phyloP scores from a whole-genome alignment of 2,329 filamentous ascomycete genomes.

The Exophiala spinifera region DNA sequence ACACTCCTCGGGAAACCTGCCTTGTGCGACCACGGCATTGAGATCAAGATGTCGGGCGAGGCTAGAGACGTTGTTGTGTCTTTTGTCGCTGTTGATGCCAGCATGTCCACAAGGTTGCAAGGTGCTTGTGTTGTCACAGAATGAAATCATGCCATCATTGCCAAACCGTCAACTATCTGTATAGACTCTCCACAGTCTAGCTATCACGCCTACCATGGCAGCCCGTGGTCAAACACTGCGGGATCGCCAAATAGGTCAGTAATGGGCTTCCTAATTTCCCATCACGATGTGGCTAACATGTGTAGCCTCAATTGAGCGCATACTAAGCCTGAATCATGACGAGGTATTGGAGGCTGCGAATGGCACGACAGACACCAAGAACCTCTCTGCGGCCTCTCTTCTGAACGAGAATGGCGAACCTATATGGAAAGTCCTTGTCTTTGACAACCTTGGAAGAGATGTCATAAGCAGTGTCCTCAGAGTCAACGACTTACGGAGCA shows the following conservation, averaged over 20 bases:
- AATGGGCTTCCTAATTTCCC: slow-evolving; percentile 22
- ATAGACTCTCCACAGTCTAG: background rate
- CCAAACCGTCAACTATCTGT: background rate
- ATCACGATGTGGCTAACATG: slow-evolving; percentile 26
- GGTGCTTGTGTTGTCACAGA: background rate
- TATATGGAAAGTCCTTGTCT: slow-evolving; percentile 96
- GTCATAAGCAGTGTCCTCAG: slow-evolving; percentile 94
- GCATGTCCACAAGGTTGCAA: background rate
- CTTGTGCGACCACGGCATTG: background rate
- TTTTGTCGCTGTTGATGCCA: background rate
- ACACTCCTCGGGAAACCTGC: background rate
- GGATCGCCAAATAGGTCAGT: slow-evolving; percentile 69
- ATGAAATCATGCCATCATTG: slow-evolving; percentile 1
- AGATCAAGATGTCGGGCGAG: too few relatives aligned
- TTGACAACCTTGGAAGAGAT: slow-evolving; percentile 87
- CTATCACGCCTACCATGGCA: slow-evolving; percentile 20
- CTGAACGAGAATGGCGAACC: slow-evolving; percentile 77
- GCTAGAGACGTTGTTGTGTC: too few relatives aligned
- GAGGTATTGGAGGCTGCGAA: slow-evolving; percentile 6
- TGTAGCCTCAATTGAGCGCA: slow-evolving; percentile 85
- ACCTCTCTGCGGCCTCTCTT: slow-evolving; percentile 62
- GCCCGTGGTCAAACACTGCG: slow-evolving; percentile 53
- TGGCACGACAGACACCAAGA: slow-evolving; percentile 36
- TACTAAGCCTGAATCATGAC: slow-evolving; percentile 88
- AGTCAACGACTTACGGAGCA: slow-evolving; percentile 85